These are phyloP conservation scores for Podospora bellae-mahoneyi DNA, from an alignment of 495 filamentous ascomycete species.

Conservation along the genomic window DNA sequence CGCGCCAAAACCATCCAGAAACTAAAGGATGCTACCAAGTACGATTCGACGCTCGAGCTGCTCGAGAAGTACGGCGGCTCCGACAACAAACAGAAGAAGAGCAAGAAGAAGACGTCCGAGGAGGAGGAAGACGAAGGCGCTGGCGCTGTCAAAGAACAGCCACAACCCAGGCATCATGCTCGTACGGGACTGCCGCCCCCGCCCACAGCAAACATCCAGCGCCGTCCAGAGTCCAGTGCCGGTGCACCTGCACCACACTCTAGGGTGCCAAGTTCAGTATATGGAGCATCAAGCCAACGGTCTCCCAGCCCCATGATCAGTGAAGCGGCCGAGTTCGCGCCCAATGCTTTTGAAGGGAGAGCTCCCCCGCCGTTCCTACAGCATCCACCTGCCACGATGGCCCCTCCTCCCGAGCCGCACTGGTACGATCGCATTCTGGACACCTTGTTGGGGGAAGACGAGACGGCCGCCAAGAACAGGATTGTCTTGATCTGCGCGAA, in stretches of 20 bases:
- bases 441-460: conserved; percentile 89
- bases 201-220: conserved; percentile 81
- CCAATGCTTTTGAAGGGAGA: conserved; percentile 52
- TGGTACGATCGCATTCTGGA: conserved; percentile 97
- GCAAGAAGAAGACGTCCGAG: conserved; percentile 34
- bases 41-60: conserved; percentile 88
- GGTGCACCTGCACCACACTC: conserved; percentile 20
- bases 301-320: conserved; percentile 26
- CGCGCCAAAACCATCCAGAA: conserved; percentile 85
- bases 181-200: conserved; percentile 65
- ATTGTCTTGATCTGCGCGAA: conserved; percentile 79
- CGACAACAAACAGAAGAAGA: conserved; percentile 45
- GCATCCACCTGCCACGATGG: conserved; percentile 38
- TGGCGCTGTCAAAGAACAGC: conserved; percentile 21
- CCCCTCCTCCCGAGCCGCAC: conserved; percentile 50
- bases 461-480: conserved; percentile 86
- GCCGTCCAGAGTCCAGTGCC: conserved; percentile 21
- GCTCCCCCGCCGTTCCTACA: conserved; percentile 38
- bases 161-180: conserved; percentile 21
- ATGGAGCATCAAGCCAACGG: conserved; percentile 24
- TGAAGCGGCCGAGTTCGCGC: conserved; percentile 52
- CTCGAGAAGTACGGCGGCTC: conserved; percentile 88
- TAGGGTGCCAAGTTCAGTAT: not conserved
- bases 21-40: conserved; percentile 90
- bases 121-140: conserved; percentile 22